Evolutionary conservation across 495 filamentous ascomycete species (phyloP).

Genomic region (Neurospora intermedia): DNA sequence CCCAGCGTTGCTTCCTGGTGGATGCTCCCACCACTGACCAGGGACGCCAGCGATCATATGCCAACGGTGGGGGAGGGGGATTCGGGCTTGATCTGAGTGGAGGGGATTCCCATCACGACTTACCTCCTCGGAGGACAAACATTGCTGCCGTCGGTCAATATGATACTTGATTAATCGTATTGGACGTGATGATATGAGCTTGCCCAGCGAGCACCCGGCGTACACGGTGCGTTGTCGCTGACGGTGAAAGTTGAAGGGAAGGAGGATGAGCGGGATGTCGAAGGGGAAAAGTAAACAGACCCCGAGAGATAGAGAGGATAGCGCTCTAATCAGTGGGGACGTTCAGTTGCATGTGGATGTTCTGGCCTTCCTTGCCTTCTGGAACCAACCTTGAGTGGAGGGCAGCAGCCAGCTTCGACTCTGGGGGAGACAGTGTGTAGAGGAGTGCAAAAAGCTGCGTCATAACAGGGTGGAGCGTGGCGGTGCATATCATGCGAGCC

Average conservation of each 20-base stretch:
- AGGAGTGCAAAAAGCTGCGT: constrained; percentile 12
- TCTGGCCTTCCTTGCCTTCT: neutral
- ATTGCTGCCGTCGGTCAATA: constrained; percentile 6
- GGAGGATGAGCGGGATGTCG: neutral
- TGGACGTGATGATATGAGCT: neutral
- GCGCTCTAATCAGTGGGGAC: neutral
- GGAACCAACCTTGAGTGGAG: neutral
- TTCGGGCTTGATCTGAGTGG: neutral
- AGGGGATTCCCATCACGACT: constrained; percentile 6
- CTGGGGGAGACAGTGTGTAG: neutral
- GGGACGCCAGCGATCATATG: neutral
- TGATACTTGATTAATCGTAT: neutral
- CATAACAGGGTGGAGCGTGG: constrained; percentile 19
- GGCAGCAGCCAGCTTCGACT: neutral
- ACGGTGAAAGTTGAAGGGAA: neutral
- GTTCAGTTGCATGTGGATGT: neutral
- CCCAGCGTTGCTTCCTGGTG: neutral
- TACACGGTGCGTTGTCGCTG: neutral
- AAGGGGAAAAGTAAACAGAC: neutral
- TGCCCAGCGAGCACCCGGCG: neutral
- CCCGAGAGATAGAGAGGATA: neutral
- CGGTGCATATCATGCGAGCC: constrained; percentile 5
- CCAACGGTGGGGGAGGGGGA: neutral
- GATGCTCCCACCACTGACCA: neutral
- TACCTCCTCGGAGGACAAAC: constrained; percentile 29